Evolutionary conservation across 129 eudicot species (phyloP).

Genomic region (Cynara cardunculus): DNA sequence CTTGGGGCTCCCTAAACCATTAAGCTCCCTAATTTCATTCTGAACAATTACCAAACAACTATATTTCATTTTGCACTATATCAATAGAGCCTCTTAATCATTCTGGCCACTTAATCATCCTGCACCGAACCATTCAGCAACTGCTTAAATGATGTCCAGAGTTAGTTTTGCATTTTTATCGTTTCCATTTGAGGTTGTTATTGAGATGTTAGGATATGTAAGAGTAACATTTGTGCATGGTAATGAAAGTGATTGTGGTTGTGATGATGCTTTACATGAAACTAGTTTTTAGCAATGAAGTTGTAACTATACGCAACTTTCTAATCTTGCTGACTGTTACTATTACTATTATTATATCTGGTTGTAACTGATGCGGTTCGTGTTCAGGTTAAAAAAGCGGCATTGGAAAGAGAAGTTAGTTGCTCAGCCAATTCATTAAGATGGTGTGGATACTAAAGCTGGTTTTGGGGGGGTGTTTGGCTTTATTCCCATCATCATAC

Average conservation of each 20-base stretch:
- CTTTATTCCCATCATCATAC: neutral
- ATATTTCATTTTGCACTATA: too few species aligned
- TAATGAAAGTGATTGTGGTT: neutral
- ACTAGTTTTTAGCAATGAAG: neutral
- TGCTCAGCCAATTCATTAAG: too few species aligned
- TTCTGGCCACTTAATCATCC: too few species aligned
- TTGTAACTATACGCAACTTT: neutral
- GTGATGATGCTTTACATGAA: too few species aligned
- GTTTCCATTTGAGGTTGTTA: neutral
- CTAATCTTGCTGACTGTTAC: neutral
- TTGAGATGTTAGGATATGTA: neutral
- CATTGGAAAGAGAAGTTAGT: neutral
- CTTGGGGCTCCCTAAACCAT: too few species aligned
- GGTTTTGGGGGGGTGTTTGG: neutral
- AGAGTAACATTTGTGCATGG: neutral
- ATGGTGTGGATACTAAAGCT: neutral
- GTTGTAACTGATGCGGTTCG: conserved; percentile 8
- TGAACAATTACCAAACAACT: too few species aligned
- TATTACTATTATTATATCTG: neutral
- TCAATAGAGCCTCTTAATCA: too few species aligned
- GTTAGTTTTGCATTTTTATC: neutral
- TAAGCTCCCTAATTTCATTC: too few species aligned
- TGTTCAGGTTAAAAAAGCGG: conserved; percentile 19
- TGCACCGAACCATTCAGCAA: too few species aligned
- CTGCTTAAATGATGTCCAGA: neutral